A percentile compares a stretch with the other conserved stretches of the same genome.
Conservation (phyloP, 306 rosid genomes). For the Cicer chorassanicum region DNA sequence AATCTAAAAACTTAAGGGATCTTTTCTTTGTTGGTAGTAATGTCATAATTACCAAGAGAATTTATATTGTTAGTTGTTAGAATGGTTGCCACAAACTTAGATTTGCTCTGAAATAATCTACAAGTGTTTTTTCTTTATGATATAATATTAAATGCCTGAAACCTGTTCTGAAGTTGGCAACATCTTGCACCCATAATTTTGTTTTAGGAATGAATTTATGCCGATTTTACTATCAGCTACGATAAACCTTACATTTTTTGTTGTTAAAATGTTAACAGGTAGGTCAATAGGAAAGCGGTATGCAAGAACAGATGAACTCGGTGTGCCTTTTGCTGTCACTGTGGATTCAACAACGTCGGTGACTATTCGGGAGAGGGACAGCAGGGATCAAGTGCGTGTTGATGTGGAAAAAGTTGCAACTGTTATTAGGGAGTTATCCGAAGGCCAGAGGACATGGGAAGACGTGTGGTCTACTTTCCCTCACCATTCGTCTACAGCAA, state of each 20-base stretch:
- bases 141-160: not conserved
- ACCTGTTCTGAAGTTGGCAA: not conserved
- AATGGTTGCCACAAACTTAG: conserved; percentile 1
- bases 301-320: conserved; percentile 91
- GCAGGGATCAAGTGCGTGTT: conserved; percentile 84
- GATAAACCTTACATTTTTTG: not conserved
- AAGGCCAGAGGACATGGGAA: conserved; percentile 71
- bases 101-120: too few relatives aligned
- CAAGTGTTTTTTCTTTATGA: not conserved
- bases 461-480: conserved; percentile 79
- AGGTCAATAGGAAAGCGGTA: conserved; percentile 90
- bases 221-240: not conserved
- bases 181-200: not conserved
- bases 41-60: not conserved
- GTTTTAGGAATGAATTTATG: conserved; percentile 15
- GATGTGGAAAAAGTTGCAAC: conserved; percentile 66
- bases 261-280: conserved; percentile 53
- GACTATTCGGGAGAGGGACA: conserved; percentile 89
- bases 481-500: conserved; percentile 66
- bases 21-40: not conserved
- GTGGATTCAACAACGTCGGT: conserved; percentile 75
- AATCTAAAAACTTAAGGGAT: not conserved
- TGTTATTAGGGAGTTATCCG: conserved; percentile 64
- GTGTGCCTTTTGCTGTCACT: conserved; percentile 87
- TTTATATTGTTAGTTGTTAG: not conserved